These are phyloP conservation scores for Tolypocladium guangdongense DNA, from an alignment of 2,329 filamentous ascomycete species.

Conservation along the genomic window DNA sequence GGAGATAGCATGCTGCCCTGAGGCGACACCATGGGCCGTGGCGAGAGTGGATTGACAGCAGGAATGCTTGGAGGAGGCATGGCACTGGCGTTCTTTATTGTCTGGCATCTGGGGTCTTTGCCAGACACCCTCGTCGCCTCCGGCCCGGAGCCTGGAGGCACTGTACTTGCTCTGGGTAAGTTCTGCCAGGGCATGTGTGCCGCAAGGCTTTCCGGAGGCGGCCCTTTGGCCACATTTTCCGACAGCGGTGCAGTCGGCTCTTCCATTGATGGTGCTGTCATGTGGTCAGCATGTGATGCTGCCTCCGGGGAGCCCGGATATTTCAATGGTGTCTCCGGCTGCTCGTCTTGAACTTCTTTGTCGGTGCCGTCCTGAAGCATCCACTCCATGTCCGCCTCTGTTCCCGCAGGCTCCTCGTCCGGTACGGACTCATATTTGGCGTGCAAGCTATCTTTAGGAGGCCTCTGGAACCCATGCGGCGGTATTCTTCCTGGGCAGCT, in stretches of 20 bases:
- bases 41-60: too few relatives aligned
- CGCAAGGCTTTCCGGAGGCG: background rate
- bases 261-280: background rate
- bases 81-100: too few relatives aligned
- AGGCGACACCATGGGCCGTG: too few relatives aligned
- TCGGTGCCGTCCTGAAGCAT: too few relatives aligned
- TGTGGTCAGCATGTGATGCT: background rate
- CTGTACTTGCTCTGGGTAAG: background rate
- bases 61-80: too few relatives aligned
- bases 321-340: background rate
- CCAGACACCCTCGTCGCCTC: background rate
- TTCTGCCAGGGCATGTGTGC: background rate
- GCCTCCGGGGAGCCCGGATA: background rate
- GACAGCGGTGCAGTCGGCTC: background rate
- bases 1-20: background rate
- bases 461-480: background rate
- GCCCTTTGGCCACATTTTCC: background rate
- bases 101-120: too few relatives aligned
- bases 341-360: background rate
- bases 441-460: background rate
- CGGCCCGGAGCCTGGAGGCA: background rate
- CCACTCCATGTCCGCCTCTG: too few relatives aligned
- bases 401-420: background rate
- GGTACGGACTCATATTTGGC: background rate
- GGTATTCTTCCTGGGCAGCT: background rate